These are phyloP conservation scores for Periconia macrospinosa DNA, from an alignment of 2,329 filamentous ascomycete species.

Conservation along the genomic window DNA sequence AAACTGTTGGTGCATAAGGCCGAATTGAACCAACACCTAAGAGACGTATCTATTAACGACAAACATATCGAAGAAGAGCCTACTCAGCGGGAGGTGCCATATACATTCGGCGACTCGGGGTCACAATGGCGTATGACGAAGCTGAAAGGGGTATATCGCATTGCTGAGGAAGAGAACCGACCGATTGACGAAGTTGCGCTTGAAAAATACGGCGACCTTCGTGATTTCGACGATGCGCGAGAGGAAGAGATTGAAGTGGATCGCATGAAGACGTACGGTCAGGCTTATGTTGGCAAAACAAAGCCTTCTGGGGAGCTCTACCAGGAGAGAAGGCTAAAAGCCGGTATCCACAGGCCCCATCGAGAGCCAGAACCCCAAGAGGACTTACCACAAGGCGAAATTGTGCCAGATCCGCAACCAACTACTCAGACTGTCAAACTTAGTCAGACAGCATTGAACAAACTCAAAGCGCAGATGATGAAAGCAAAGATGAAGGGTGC, in stretches of 20 bases:
- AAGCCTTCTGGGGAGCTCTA: constrained; percentile 88
- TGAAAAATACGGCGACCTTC: constrained; percentile 78
- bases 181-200: constrained; percentile 79
- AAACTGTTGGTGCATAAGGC: constrained; percentile 74
- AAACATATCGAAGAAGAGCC: constrained; percentile 46
- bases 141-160: constrained; percentile 79
- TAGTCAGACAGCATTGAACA: constrained; percentile 81
- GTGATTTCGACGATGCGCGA: constrained; percentile 86
- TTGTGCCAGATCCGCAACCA: constrained; percentile 59
- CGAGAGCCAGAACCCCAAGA: constrained; percentile 23
- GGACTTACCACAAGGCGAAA: constrained; percentile 55
- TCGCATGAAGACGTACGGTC: constrained; percentile 77
- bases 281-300: constrained; percentile 80
- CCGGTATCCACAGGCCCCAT: constrained; percentile 50
- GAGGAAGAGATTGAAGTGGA: constrained; percentile 94
- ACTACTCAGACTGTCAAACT: constrained; percentile 56
- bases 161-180: constrained; percentile 73
- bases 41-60: constrained; percentile 53
- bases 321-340: constrained; percentile 69
- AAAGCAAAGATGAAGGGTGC: constrained; percentile 86
- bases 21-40: constrained; percentile 76
- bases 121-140: constrained; percentile 97
- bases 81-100: constrained; percentile 67
- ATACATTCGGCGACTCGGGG: constrained; percentile 85
- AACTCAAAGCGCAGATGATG: constrained; percentile 91